Base-by-base conservation (phyloP, 805 yeast species). In the Ogataea pignaliae region DNA sequence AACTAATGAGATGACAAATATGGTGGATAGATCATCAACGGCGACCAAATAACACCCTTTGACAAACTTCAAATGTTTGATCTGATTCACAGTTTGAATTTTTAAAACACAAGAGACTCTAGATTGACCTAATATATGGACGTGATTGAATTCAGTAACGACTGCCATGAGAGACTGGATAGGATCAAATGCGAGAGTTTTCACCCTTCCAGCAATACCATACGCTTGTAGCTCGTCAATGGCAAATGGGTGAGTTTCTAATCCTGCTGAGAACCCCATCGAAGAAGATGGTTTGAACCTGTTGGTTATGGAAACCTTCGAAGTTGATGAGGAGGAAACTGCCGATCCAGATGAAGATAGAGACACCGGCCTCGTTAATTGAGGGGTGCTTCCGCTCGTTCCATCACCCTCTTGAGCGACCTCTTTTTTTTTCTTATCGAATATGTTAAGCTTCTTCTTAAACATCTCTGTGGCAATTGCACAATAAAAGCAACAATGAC, bases 91-190 rank as follows among this genome's bases (percentile, higher is more conserved):
- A 0, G 78, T 65, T 11, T 75, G 71, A 41, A 83, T 57, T 37
- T 75, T 75, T 52, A 89, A 72, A 10, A 76, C 77, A 12, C 79
- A 85, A 49, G 84, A 84, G 10, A 89, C 96, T 42, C 84, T 80
- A 35, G 83, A 80, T 56, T 85, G 91, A 1, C 98, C 99, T 58
- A 81, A 83, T 4, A 93, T 83, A 51, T 86, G 82, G 13, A 93
- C 71, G 37, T 79, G 79, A 34, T 89, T 87, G 8, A 66, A 59
- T 32, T 74, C 80, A 0, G 96, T 88, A 3, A 89, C 83, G 0
- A 88, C 68, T 0, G 97, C 97, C 54, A 89, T 64, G 26, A 93
- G 71, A 42, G 93, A 79, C 63, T 93, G 99, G 1, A 87, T 81
- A 3, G 95, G 95, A 60, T 93, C 98, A 64, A 74, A 86, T 0